phyloP scores from a whole-genome alignment of 2,329 filamentous ascomycete genomes.

The Paramyrothecium sp. region DNA sequence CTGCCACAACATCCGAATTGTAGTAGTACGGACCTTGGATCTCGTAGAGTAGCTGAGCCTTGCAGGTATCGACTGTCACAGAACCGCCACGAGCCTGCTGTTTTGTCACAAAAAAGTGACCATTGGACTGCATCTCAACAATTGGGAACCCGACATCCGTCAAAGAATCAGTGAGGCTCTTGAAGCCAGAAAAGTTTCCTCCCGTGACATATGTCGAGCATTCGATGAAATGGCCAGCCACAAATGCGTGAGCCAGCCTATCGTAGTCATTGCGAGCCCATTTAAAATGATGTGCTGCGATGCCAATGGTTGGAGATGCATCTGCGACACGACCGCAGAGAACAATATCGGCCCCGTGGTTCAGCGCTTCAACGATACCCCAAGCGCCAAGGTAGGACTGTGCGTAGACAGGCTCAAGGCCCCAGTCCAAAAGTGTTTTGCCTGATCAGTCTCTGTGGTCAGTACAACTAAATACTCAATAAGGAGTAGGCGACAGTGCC shows the following conservation, averaged over 20 bases:
- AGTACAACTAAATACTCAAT: too few relatives aligned
- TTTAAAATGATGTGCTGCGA: slow-evolving; percentile 51
- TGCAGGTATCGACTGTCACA: slow-evolving; percentile 25
- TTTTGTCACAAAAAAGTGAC: slow-evolving; percentile 28
- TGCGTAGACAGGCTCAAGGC: slow-evolving; percentile 14
- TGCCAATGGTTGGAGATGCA: slow-evolving; percentile 49
- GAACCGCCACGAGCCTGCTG: slow-evolving; percentile 28
- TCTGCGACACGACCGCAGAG: slow-evolving; percentile 45
- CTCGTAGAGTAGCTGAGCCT: slow-evolving; percentile 36
- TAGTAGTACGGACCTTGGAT: slow-evolving; percentile 37
- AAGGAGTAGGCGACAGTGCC: background rate
- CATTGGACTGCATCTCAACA: slow-evolving; percentile 27
- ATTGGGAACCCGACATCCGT: slow-evolving; percentile 26
- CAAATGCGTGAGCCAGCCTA: slow-evolving; percentile 42
- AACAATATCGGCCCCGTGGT: slow-evolving; percentile 40
- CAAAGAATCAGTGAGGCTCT: slow-evolving; percentile 18
- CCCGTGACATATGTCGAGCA: slow-evolving; percentile 52
- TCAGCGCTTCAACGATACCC: slow-evolving; percentile 38
- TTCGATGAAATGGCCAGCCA: slow-evolving; percentile 51
- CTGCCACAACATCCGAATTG: slow-evolving; percentile 37
- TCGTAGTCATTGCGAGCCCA: slow-evolving; percentile 47
- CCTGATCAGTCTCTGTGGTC: too few relatives aligned
- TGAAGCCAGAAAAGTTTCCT: slow-evolving; percentile 48
- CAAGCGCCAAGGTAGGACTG: slow-evolving; percentile 33
- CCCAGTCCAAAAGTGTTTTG: slow-evolving; percentile 12